Base-by-base conservation (phyloP, 164 flowering plant genomes). In the Sedum album region DNA sequence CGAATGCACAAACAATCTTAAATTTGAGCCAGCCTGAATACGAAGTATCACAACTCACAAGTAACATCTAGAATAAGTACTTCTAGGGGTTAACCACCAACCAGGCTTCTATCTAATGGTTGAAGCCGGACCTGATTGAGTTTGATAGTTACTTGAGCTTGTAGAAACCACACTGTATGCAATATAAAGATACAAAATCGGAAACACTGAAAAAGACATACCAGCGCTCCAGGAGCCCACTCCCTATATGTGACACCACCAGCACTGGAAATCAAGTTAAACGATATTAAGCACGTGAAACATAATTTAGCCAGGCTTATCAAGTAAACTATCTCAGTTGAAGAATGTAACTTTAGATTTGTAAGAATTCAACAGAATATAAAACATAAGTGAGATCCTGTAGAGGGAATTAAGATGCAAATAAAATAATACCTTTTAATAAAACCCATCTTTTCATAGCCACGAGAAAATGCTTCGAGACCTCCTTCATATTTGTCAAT, bases 151-250 rank as follows among this genome's bases (percentile, higher is more conserved):
- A 28, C 14, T 28, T 9, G 9, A 51, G 21, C 53, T 48, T 48
- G 21, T 48, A 8, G 42, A 20, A 48, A n/a, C n/a, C n/a, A n/a
- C n/a, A n/a, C n/a, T n/a, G n/a, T n/a, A n/a, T n/a, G n/a, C 33
- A 57, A 28, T 30, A 28, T 57, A 23, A 28, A 53, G 11, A 53
- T 26, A 26, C 33, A 21, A 57, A 57, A 30, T 13, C 31, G 31
- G 33, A 33, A 57, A 14, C 31, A 57, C 18, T 60, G 23, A 69
- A 55, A 68, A 36, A 57, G 64, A 82, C 87, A 73, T 70, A 95
- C 99, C 99, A 83, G 90, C 63, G 99, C 97, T 73, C 92, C 97
- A 74, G 99, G 99, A 67, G 96, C 99, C 99, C 99, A 95, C 81
- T 95, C 99, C 71, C 94, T 78, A 68, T 95, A 95, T 18, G 92